These are phyloP conservation scores for Wickerhamiella parazyma DNA, from an alignment of 805 yeast genomes.

Conservation along the genomic window DNA sequence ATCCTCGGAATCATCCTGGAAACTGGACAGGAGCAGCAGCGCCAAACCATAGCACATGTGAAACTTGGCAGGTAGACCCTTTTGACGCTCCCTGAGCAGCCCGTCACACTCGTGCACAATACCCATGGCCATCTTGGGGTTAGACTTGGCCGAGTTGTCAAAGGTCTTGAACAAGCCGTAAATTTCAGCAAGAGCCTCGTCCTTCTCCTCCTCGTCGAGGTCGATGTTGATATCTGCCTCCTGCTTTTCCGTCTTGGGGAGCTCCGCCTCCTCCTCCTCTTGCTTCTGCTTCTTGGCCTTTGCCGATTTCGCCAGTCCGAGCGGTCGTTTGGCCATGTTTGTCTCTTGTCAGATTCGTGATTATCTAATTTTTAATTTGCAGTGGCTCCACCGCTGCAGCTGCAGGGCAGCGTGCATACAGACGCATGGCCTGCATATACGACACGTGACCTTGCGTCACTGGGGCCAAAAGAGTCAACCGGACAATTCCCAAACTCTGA, in stretches of 20 bases:
- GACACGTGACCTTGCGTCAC: not conserved
- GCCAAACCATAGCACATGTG: constrained; percentile 66
- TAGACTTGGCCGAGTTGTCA: constrained; percentile 38
- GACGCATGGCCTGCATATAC: not conserved
- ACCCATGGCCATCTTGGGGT: constrained; percentile 38
- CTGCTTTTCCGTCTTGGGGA: constrained; percentile 20
- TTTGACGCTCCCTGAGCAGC: constrained; percentile 31
- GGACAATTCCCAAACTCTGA: too few species aligned
- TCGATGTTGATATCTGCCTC: constrained; percentile 42
- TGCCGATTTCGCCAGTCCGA: constrained; percentile 49
- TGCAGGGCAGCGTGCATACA: not conserved
- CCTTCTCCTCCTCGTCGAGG: constrained; percentile 45
- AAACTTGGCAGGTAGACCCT: constrained; percentile 31
- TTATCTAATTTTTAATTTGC: not conserved
- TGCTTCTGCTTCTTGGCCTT: constrained; percentile 29
- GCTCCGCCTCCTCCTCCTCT: constrained; percentile 1
- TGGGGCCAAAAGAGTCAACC: too few species aligned
- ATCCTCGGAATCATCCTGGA: constrained; percentile 16
- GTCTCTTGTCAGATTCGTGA: not conserved
- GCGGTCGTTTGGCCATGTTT: constrained; percentile 44
- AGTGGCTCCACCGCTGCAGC: too few species aligned
- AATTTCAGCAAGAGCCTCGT: constrained; percentile 69
- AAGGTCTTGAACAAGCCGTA: constrained; percentile 60
- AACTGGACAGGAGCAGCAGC: constrained; percentile 24
- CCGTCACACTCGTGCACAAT: constrained; percentile 88